phyloP scores from a whole-genome alignment of 805 yeast species.

The Maudiozyma pseudohumilis region DNA sequence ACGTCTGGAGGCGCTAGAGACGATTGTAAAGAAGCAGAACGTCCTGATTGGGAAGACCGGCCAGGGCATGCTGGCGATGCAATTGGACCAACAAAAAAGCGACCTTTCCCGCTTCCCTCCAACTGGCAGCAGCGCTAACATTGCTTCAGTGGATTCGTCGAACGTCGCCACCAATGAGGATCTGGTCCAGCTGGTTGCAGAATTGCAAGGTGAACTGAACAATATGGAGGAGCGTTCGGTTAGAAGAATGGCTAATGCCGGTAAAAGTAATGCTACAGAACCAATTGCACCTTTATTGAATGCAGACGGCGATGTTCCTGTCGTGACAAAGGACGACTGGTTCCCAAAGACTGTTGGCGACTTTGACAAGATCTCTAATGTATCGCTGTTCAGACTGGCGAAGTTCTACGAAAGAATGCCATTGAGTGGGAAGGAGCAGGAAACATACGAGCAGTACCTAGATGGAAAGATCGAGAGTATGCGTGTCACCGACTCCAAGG shows the following conservation, averaged over 20 bases:
- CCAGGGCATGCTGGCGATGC: conserved; percentile 61
- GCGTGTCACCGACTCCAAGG: conserved; percentile 29
- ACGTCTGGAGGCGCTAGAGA: conserved; percentile 43
- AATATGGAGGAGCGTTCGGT: conserved; percentile 67
- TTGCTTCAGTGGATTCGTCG: conserved; percentile 31
- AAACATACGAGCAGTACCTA: conserved; percentile 40
- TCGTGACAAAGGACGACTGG: conserved; percentile 21
- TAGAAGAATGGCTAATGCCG: conserved; percentile 58
- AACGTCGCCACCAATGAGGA: conserved; percentile 77
- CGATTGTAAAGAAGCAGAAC: conserved; percentile 54
- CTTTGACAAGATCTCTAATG: conserved; percentile 39
- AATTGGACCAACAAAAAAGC: conserved; percentile 43
- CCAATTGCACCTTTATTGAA: conserved; percentile 61
- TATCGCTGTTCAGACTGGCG: conserved; percentile 43
- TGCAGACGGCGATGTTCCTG: conserved; percentile 67
- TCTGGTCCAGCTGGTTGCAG: conserved; percentile 76
- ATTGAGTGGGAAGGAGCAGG: conserved; percentile 47
- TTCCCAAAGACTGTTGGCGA: conserved; percentile 54
- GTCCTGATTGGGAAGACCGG: conserved; percentile 67
- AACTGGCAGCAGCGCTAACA: conserved; percentile 15
- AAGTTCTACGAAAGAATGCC: conserved; percentile 71
- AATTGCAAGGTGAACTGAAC: conserved; percentile 80
- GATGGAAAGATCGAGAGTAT: conserved; percentile 40
- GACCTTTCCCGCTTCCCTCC: conserved; percentile 24
- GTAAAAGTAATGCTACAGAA: conserved; percentile 34